Conservation (phyloP, 805 yeast species). For the Candida dendrica region DNA sequence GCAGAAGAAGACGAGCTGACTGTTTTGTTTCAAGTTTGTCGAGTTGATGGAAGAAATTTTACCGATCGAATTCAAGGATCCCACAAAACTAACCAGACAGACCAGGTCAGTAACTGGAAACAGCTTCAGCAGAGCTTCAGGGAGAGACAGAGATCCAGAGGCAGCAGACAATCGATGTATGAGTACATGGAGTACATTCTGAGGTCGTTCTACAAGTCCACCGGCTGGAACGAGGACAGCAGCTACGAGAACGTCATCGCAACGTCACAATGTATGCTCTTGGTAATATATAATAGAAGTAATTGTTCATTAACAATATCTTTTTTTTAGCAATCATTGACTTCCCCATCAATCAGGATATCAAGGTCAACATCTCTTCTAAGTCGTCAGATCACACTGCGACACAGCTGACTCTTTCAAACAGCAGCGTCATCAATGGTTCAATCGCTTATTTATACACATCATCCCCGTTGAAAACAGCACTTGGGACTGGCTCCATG, state of each 20-base stretch:
- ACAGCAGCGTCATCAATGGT: constrained; percentile 62
- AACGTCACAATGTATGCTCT: constrained; percentile 46
- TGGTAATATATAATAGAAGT: too few species aligned
- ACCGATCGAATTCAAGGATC: too few species aligned
- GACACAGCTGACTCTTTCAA: constrained; percentile 64
- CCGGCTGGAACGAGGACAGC: constrained; percentile 77
- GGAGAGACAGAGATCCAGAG: too few species aligned
- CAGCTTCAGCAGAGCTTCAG: too few species aligned
- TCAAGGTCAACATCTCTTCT: constrained; percentile 59
- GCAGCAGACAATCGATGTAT: constrained; percentile 39
- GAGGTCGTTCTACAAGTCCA: constrained; percentile 57
- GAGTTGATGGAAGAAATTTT: too few species aligned
- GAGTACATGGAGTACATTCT: constrained; percentile 84
- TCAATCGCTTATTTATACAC: constrained; percentile 78
- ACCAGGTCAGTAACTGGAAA: too few species aligned
- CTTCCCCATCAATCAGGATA: constrained; percentile 64
- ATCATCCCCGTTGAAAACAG: constrained; percentile 45
- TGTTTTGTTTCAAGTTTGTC: too few species aligned
- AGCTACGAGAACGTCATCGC: constrained; percentile 68
- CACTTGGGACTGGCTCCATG: constrained; percentile 43
- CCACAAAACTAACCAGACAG: too few species aligned
- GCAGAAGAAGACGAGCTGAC: too few species aligned
- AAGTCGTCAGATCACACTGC: constrained; percentile 64
- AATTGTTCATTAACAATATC: constrained; percentile 21
- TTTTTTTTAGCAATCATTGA: constrained; percentile 43